Evolutionary conservation across 345 rosid genomes (phyloP).

Genomic region (Gossypioides kirkii): DNA sequence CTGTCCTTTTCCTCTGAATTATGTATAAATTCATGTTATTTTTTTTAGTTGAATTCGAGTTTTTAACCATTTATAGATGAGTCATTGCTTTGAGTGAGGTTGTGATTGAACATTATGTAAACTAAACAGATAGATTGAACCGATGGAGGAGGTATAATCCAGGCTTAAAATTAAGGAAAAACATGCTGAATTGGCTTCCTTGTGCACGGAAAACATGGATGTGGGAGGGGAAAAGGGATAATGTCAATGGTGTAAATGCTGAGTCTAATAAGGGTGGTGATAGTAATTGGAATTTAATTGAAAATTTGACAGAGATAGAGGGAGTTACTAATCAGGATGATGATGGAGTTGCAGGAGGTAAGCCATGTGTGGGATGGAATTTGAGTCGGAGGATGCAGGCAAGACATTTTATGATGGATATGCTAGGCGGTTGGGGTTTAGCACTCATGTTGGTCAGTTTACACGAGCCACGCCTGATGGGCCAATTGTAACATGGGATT

Average conservation of each 20-base stretch:
- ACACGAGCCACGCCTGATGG: constrained; percentile 54
- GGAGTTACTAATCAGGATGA: constrained; percentile 12
- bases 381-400: constrained; percentile 52
- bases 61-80: background rate
- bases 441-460: constrained; percentile 49
- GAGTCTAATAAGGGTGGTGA: constrained; percentile 10
- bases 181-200: constrained; percentile 2
- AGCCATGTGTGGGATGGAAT: constrained; percentile 50
- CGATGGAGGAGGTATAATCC: background rate
- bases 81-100: constrained; percentile 5
- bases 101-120: background rate
- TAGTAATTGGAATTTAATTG: background rate
- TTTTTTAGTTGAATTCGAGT: too few relatives aligned
- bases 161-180: background rate
- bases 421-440: constrained; percentile 44
- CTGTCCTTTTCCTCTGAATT: background rate
- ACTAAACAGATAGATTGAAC: constrained; percentile 4
- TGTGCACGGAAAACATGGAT: constrained; percentile 19
- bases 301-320: constrained; percentile 10
- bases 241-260: background rate
- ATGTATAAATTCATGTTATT: too few relatives aligned
- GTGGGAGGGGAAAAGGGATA: constrained; percentile 11
- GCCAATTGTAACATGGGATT: constrained; percentile 56
- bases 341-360: constrained; percentile 18
- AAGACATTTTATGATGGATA: constrained; percentile 45